Conservation (phyloP, 75 land plant genomes). For the Picea sitchensis region DNA sequence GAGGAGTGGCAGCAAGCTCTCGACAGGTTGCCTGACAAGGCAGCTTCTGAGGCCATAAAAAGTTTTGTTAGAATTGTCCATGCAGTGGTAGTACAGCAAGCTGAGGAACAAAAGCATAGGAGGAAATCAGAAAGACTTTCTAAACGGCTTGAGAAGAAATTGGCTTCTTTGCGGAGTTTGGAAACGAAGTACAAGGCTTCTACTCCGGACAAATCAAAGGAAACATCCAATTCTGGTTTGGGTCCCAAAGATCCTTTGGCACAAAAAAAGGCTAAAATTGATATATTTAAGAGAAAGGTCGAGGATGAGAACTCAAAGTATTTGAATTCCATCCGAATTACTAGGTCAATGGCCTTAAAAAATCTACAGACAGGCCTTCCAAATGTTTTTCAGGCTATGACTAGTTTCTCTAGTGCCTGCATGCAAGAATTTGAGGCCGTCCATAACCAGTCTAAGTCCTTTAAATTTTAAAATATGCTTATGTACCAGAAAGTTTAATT, state of each 20-base stretch:
- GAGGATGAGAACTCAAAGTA: constrained; percentile 56
- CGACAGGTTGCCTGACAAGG: constrained; percentile 74
- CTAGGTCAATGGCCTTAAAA: constrained; percentile 55
- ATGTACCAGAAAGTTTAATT: constrained; percentile 1
- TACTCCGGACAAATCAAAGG: not conserved
- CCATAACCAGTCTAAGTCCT: constrained; percentile 26
- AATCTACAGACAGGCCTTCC: constrained; percentile 78
- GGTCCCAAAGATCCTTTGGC: constrained; percentile 29
- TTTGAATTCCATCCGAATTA: constrained; percentile 35
- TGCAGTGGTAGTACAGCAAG: constrained; percentile 56
- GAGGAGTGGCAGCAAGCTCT: constrained; percentile 63
- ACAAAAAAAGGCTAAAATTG: constrained; percentile 40
- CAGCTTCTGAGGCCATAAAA: constrained; percentile 79
- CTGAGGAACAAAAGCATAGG: constrained; percentile 48
- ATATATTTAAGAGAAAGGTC: constrained; percentile 42
- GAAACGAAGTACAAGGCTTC: constrained; percentile 29
- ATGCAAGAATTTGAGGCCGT: constrained; percentile 55
- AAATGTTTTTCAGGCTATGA: constrained; percentile 79
- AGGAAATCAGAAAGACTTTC: constrained; percentile 52
- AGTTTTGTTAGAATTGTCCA: constrained; percentile 54
- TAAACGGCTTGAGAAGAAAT: constrained; percentile 54
- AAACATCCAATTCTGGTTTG: not conserved
- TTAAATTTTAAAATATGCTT: not conserved
- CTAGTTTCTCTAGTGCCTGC: constrained; percentile 68
- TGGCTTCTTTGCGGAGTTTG: constrained; percentile 23